Conservation (phyloP, 208 protist genomes). For the Borovskyia barvae region DNA sequence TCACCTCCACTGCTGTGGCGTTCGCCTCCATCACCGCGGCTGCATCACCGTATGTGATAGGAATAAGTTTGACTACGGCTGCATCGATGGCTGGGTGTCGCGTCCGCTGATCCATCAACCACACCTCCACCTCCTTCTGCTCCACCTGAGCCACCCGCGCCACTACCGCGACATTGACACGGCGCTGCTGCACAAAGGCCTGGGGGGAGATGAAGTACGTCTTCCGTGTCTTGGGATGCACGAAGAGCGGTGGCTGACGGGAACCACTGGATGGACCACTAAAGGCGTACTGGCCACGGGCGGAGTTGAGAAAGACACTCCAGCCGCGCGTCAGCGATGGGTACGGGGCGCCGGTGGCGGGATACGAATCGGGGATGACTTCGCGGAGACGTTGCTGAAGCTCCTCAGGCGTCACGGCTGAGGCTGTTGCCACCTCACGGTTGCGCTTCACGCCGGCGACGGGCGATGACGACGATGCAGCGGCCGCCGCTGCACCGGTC, state of each 20-base stretch:
- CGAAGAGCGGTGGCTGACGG: conserved; percentile 20
- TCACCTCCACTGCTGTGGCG: neutral
- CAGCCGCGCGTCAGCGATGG: conserved; percentile 16
- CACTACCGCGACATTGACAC: conserved; percentile 41
- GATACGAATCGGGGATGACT: conserved; percentile 13
- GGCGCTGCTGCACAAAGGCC: conserved; percentile 56
- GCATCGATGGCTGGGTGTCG: conserved; percentile 55
- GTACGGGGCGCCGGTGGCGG: conserved; percentile 10
- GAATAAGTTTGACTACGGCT: conserved; percentile 49
- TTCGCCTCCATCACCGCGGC: conserved; percentile 27
- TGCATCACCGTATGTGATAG: conserved; percentile 41
- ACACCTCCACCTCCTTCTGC: conserved; percentile 48
- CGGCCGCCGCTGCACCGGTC: neutral
- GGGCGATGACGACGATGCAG: neutral
- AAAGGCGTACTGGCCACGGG: conserved; percentile 21
- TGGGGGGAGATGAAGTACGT: conserved; percentile 71
- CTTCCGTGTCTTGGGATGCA: conserved; percentile 50
- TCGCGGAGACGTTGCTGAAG: conserved; percentile 8
- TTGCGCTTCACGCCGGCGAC: conserved; percentile 4
- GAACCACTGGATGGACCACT: conserved; percentile 3
- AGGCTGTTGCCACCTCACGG: neutral
- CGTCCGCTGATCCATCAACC: conserved; percentile 64
- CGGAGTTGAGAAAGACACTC: conserved; percentile 27
- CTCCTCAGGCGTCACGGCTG: conserved; percentile 8
- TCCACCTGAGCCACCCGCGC: conserved; percentile 20